Evolutionary conservation across 345 rosid species (phyloP).

Genomic region (Eutrema japonicum): DNA sequence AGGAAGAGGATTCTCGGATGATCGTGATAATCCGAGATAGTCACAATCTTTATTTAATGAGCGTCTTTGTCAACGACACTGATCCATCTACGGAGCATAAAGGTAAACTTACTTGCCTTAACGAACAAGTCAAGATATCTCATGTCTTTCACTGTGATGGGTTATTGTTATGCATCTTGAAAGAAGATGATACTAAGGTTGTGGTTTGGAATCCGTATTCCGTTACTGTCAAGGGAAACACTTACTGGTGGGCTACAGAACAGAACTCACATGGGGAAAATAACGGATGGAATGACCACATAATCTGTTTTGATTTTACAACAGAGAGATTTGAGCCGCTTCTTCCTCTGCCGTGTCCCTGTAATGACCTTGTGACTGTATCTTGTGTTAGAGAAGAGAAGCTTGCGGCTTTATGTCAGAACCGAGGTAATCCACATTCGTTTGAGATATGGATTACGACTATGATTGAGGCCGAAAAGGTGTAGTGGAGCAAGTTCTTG

Average conservation of each 20-base stretch:
- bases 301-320: conserved; percentile 7
- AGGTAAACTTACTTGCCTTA: background rate
- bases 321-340: conserved; percentile 1
- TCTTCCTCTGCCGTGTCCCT: background rate
- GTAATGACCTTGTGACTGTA: background rate
- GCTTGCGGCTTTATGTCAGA: background rate
- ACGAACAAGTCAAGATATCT: conserved; percentile 6
- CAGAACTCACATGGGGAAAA: no score
- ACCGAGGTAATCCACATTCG: background rate
- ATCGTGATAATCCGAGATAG: background rate
- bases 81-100: background rate
- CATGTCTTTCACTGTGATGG: background rate
- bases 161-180: background rate
- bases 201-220: background rate
- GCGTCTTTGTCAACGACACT: background rate
- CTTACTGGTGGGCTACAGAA: background rate
- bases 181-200: no score
- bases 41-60: background rate
- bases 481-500: conserved; percentile 2
- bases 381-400: conserved; percentile 7
- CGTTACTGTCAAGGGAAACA: background rate
- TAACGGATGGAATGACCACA: background rate
- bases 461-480: background rate
- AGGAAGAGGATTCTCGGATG: background rate
- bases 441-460: background rate